Conservation (phyloP, 164 flowering plant genomes). For the Piper longum region DNA sequence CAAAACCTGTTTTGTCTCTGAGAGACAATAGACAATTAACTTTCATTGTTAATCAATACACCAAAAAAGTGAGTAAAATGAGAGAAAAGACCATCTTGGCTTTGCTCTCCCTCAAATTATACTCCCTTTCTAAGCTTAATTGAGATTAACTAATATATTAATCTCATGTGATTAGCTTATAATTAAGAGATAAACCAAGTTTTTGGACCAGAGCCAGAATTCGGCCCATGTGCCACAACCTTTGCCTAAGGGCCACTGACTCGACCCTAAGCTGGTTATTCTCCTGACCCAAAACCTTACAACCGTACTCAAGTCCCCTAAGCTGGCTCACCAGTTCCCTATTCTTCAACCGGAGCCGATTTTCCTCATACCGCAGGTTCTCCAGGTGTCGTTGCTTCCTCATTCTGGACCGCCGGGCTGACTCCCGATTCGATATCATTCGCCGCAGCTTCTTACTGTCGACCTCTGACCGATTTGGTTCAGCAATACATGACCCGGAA, state of each 20-base stretch:
- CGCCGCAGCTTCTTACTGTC: slow-evolving; percentile 55
- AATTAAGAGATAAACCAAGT: not conserved
- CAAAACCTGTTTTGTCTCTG: not conserved
- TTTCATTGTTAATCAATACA: slow-evolving; percentile 2
- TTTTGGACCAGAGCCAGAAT: not conserved
- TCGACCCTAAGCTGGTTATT: not conserved
- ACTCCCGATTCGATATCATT: slow-evolving; percentile 32
- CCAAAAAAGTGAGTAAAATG: too few species aligned
- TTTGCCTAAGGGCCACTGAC: not conserved
- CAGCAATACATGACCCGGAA: slow-evolving; percentile 15
- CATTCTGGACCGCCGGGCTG: slow-evolving; percentile 55
- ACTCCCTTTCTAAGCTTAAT: not conserved
- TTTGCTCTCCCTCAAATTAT: not conserved
- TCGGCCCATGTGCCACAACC: not conserved
- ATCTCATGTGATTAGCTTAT: not conserved
- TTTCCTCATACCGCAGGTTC: slow-evolving; percentile 37
- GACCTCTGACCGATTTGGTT: slow-evolving; percentile 10
- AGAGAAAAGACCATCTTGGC: not conserved
- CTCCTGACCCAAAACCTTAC: not conserved
- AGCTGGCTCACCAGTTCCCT: slow-evolving; percentile 10
- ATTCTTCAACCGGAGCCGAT: slow-evolving; percentile 45
- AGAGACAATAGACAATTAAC: not conserved
- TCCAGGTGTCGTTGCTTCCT: slow-evolving; percentile 29
- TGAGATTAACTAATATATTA: not conserved
- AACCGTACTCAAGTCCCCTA: not conserved